Conservation (phyloP, 176 grass and related monocot species). For the Phoenix roebelenii region DNA sequence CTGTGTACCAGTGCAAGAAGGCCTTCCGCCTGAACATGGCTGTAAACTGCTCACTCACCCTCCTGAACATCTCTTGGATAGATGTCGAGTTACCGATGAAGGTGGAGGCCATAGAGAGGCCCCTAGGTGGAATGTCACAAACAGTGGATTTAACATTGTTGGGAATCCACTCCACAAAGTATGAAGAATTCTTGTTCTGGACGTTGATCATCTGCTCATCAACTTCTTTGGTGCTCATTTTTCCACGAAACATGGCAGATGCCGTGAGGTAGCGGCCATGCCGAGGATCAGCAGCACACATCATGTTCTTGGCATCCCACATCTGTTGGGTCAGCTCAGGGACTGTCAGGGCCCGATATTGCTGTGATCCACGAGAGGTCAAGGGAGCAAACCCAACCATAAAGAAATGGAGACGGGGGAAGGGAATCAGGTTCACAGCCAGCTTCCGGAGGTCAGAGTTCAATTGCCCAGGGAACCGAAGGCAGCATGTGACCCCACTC, state of each 20-base stretch:
- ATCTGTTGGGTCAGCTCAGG: slow-evolving; percentile 92
- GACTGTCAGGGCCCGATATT: slow-evolving; percentile 76
- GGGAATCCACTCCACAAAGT: slow-evolving; percentile 85
- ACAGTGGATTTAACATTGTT: slow-evolving; percentile 89
- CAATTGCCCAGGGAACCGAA: slow-evolving; percentile 79
- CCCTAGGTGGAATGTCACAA: slow-evolving; percentile 63
- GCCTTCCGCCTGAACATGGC: slow-evolving; percentile 95
- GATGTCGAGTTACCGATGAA: slow-evolving; percentile 87
- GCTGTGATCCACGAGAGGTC: slow-evolving; percentile 80
- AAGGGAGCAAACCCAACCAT: slow-evolving; percentile 91
- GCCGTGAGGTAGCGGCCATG: slow-evolving; percentile 74
- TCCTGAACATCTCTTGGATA: slow-evolving; percentile 92
- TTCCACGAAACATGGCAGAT: slow-evolving; percentile 85
- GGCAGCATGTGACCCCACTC: slow-evolving; percentile 88
- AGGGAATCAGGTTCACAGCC: slow-evolving; percentile 80
- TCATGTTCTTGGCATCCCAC: slow-evolving; percentile 97
- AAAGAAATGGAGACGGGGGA: slow-evolving; percentile 84
- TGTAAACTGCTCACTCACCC: slow-evolving; percentile 88
- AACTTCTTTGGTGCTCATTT: slow-evolving; percentile 84
- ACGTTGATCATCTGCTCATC: slow-evolving; percentile 92
- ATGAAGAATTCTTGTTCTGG: slow-evolving; percentile 88
- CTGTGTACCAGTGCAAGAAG: slow-evolving; percentile 96
- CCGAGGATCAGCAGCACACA: slow-evolving; percentile 67
- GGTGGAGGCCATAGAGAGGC: slow-evolving; percentile 73
- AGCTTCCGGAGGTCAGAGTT: slow-evolving; percentile 91